phyloP scores from a whole-genome alignment of 2,329 filamentous ascomycete species.

The Aspergillus ruber region DNA sequence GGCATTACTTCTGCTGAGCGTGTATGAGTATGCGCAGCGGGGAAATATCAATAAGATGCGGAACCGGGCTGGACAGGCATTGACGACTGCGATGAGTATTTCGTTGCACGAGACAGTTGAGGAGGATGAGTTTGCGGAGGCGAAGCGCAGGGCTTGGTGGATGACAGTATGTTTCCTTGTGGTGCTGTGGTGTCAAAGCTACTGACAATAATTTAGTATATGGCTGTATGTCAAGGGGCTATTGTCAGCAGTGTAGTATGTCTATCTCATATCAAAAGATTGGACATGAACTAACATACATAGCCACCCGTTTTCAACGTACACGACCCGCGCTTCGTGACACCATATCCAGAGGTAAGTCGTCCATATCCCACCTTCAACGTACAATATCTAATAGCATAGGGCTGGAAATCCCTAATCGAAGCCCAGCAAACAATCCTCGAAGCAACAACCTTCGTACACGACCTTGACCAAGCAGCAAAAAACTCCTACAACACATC shows the following conservation, averaged over 20 bases:
- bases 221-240: constrained; percentile 45
- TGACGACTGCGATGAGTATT: constrained; percentile 20
- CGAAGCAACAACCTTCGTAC: constrained; percentile 15
- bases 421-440: constrained; percentile 20
- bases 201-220: constrained; percentile 35
- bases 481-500: constrained; percentile 4
- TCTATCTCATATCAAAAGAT: neutral
- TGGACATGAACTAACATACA: constrained; percentile 3
- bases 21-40: constrained; percentile 26
- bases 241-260: constrained; percentile 47
- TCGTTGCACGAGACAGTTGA: constrained; percentile 17
- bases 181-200: constrained; percentile 14
- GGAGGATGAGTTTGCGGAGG: constrained; percentile 16
- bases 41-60: constrained; percentile 25
- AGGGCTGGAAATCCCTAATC: constrained; percentile 20
- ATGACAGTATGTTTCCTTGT: constrained; percentile 13
- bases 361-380: constrained; percentile 3
- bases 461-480: constrained; percentile 13
- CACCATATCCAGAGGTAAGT: neutral
- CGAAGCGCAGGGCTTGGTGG: constrained; percentile 20
- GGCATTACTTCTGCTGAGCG: constrained; percentile 19
- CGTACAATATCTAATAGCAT: constrained; percentile 9
- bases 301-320: constrained; percentile 12
- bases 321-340: neutral
- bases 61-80: constrained; percentile 21